Percentiles rank a stretch among this genome's conserved stretches.
Conservation (phyloP, 805 yeast species). For the Metschnikowia amazonensis region DNA sequence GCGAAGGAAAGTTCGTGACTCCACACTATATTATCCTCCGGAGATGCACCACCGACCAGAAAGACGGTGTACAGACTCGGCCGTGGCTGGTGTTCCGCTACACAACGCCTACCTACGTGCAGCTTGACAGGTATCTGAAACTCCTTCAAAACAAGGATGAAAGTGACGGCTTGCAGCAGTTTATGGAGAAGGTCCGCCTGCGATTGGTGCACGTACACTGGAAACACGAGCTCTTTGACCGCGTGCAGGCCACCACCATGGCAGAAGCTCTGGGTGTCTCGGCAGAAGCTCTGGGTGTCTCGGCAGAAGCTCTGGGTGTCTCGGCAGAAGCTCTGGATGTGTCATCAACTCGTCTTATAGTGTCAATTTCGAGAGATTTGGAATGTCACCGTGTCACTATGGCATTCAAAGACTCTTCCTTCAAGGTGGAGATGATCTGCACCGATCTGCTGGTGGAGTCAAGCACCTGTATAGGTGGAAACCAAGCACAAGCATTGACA, state of each 20-base stretch:
- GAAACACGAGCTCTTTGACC: conserved; percentile 29
- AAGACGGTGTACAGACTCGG: neutral
- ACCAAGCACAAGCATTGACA: neutral
- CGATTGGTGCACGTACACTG: conserved; percentile 26
- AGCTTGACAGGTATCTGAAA: conserved; percentile 18
- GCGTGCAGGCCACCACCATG: conserved; percentile 7
- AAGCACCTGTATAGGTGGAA: conserved; percentile 4
- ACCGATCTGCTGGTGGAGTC: conserved; percentile 16
- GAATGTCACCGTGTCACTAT: conserved; percentile 24
- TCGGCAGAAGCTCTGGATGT: neutral
- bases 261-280: neutral
- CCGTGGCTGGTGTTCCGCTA: conserved; percentile 34
- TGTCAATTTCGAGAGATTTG: conserved; percentile 23
- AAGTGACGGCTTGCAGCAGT: conserved; percentile 18
- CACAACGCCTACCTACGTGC: conserved; percentile 34
- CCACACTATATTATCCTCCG: conserved; percentile 51
- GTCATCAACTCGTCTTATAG: too few relatives aligned
- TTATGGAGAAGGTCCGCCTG: conserved; percentile 23
- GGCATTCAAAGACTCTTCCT: conserved; percentile 4
- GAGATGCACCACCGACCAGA: neutral
- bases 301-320: neutral
- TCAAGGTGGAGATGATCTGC: conserved; percentile 22
- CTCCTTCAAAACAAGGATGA: conserved; percentile 15
- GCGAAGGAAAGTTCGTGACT: conserved; percentile 22
- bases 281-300: neutral